phyloP scores from a whole-genome alignment of 148 eudicot genomes.

The Amaranthus cruentus region DNA sequence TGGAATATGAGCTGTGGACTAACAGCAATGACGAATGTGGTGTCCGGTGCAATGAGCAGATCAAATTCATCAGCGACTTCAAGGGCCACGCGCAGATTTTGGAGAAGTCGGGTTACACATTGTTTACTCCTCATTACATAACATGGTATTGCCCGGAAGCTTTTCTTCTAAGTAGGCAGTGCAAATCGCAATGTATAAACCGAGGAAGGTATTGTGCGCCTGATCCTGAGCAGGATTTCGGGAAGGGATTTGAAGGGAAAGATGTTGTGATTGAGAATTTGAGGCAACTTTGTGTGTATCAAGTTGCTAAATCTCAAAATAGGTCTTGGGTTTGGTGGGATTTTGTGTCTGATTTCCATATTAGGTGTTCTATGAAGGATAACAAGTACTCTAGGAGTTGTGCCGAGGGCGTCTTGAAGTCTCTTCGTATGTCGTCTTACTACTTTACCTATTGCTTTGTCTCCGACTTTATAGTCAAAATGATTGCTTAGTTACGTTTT shows the following conservation, averaged over 20 bases:
- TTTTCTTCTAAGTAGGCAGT: conserved; percentile 56
- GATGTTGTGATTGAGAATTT: conserved; percentile 91
- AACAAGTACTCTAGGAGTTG: conserved; percentile 67
- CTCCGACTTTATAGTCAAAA: not conserved
- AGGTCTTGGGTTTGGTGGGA: conserved; percentile 99
- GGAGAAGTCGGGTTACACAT: conserved; percentile 74
- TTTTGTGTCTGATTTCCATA: conserved; percentile 88
- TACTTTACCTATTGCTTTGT: not conserved
- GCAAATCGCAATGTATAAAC: conserved; percentile 89
- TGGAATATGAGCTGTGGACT: conserved; percentile 93
- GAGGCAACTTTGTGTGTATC: conserved; percentile 90
- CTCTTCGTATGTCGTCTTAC: conserved; percentile 54
- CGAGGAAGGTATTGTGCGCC: conserved; percentile 95
- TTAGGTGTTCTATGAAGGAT: conserved; percentile 91
- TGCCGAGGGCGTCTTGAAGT: conserved; percentile 67
- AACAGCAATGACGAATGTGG: conserved; percentile 99
- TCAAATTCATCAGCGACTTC: conserved; percentile 71
- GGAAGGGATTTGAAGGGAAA: conserved; percentile 77
- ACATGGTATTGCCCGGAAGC: conserved; percentile 92
- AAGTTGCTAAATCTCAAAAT: conserved; percentile 61
- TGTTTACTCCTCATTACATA: conserved; percentile 84
- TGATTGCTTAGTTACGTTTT: not conserved
- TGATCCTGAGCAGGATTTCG: conserved; percentile 87
- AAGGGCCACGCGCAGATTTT: conserved; percentile 96
- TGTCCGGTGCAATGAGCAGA: conserved; percentile 79